These are phyloP conservation scores for Serendipita sp. DNA, from an alignment of 768 basidiomycete genomes.

Conservation along the genomic window DNA sequence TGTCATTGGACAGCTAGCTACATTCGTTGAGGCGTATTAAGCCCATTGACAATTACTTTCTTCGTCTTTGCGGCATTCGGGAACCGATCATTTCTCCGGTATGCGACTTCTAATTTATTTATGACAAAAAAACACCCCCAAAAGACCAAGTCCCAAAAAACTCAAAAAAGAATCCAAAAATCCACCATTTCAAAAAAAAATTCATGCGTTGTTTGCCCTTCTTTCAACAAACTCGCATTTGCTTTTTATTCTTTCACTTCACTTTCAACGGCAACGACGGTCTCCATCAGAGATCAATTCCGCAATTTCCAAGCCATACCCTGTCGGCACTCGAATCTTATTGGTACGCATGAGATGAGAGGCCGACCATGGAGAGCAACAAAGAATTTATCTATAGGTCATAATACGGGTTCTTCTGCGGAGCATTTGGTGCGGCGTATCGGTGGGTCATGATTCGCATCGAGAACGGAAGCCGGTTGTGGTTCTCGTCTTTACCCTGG, in stretches of 20 bases:
- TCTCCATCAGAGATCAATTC: not conserved
- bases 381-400: no score
- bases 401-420: no score
- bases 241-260: not conserved
- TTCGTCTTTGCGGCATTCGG: not conserved
- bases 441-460: no score
- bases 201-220: not conserved
- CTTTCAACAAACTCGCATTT: not conserved
- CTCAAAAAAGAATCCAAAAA: not conserved
- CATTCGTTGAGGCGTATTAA: slow-evolving; percentile 36
- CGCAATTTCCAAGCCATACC: not conserved
- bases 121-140: not conserved
- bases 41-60: no score
- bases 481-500: no score
- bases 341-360: no score
- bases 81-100: not conserved
- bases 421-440: no score
- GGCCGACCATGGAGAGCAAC: no score
- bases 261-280: not conserved
- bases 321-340: not conserved
- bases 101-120: not conserved
- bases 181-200: not conserved
- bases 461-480: no score
- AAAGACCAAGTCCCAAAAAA: not conserved
- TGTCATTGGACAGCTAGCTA: slow-evolving; percentile 42